Evolutionary conservation across 2,329 filamentous ascomycete genomes (phyloP).

Genomic region (Hymenoscyphus occultus): DNA sequence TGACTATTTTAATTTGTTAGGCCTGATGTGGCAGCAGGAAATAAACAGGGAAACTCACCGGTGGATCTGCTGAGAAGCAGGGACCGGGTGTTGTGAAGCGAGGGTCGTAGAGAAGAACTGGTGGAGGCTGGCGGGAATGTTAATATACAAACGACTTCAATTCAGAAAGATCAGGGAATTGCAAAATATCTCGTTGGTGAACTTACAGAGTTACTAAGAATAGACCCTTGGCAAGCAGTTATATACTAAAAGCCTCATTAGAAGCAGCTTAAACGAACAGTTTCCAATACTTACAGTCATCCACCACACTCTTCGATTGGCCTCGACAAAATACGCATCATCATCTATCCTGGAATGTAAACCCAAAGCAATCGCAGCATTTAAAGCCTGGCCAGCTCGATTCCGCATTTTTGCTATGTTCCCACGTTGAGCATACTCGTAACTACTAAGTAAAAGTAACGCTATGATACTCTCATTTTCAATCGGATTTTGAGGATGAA

Average conservation of each 20-base stretch:
- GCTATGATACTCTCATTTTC: constrained; percentile 49
- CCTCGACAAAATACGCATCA: constrained; percentile 44
- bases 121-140: constrained; percentile 29
- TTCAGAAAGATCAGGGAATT: background rate
- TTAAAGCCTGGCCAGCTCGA: constrained; percentile 47
- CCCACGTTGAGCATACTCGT: constrained; percentile 52
- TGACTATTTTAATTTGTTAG: constrained; percentile 31
- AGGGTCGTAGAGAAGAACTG: constrained; percentile 43
- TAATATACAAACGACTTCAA: background rate
- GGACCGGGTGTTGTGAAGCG: constrained; percentile 47
- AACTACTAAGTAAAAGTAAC: constrained; percentile 47
- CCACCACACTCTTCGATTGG: constrained; percentile 50
- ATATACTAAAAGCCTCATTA: constrained; percentile 41
- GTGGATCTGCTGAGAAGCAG: constrained; percentile 41
- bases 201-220: constrained; percentile 15
- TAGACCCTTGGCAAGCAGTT: constrained; percentile 45
- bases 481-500: constrained; percentile 44
- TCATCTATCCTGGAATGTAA: constrained; percentile 42
- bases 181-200: background rate
- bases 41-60: constrained; percentile 30
- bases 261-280: background rate
- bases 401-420: constrained; percentile 52
- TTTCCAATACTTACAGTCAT: constrained; percentile 43
- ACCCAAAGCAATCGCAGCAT: constrained; percentile 45
- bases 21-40: background rate